Base-by-base conservation (phyloP, 2,329 filamentous ascomycete genomes). In the Penicillium paneum region DNA sequence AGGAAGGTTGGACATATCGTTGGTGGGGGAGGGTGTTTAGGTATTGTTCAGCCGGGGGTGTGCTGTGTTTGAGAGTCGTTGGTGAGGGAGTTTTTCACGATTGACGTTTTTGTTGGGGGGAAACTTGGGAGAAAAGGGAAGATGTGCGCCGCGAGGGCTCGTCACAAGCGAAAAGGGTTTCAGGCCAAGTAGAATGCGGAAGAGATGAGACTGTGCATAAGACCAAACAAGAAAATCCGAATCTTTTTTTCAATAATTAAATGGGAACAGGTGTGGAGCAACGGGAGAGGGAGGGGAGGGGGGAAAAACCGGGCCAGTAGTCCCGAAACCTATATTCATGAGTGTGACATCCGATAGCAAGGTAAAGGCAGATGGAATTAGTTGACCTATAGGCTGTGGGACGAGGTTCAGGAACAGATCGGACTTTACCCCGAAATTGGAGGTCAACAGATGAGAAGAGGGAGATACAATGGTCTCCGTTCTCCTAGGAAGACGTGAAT, bases 1-100 rank as follows among this genome's bases (percentile, higher is more conserved):
- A 32, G 52, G 52, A 24, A 65, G 64, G 49, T 70, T 63, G 38
- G 63, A 64, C 71, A 73, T 74, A 26, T 39, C 38, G 55, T 40
- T 54, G 58, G 44, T 49, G 29, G 43, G 42, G 13, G 36, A 43
- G 44, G 47, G 53, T 42, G n/a, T 35, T 32, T 31, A 29, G 10
- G 28, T n/a, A n/a, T n/a, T 49, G 3, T 32, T 40, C 24, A 31
- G 28, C 15, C 13, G 13, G 13, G 3, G 32, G 5, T 10, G 24
- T 15, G 44, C n/a, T 36, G 44, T 17, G 8, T 36, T 28, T 38
- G 45, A 8, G 7, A 11, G n/a, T 35, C 24, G 29, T 44, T 24
- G 32, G 11, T 12, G 36, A 49, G 11, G 15, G 19, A 17, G 8
- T 17, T 43, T 40, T 29, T 41, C 36, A 24, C n/a, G 36, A 32